Evolutionary conservation across 768 basidiomycete genomes (phyloP).

Genomic region (Pleurotus djamor): DNA sequence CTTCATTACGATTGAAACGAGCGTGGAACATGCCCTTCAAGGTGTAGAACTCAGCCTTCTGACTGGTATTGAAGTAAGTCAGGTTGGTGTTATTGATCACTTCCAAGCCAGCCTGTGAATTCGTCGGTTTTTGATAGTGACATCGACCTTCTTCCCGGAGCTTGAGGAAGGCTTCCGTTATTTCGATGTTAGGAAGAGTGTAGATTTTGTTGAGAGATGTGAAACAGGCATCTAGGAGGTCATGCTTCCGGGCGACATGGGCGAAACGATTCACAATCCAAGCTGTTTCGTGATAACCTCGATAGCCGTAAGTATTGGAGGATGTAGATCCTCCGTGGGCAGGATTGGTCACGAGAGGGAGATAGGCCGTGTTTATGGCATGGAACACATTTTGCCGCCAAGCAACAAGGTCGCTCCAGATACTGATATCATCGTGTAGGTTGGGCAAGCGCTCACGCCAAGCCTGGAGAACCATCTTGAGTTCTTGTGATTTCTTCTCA

Average conservation of each 20-base stretch:
- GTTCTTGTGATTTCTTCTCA: constrained; percentile 91
- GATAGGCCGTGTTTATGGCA: constrained; percentile 94
- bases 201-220: constrained; percentile 96
- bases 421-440: constrained; percentile 93
- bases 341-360: constrained; percentile 77
- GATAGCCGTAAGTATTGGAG: constrained; percentile 84
- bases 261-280: constrained; percentile 99
- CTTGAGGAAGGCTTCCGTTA: constrained; percentile 98
- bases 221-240: constrained; percentile 94
- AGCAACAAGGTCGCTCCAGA: constrained; percentile 99
- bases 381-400: constrained; percentile 99
- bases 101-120: constrained; percentile 91
- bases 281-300: constrained; percentile 98
- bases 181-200: constrained; percentile 98
- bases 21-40: constrained; percentile 99
- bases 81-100: constrained; percentile 99
- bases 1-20: constrained; percentile 79
- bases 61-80: constrained; percentile 91
- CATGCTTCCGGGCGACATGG: constrained; percentile 96
- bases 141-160: constrained; percentile 98
- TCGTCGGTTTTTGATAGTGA: constrained; percentile 93
- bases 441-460: constrained; percentile 98
- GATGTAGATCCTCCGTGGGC: constrained; percentile 52
- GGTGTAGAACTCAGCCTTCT: constrained; percentile 99
- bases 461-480: constrained; percentile 94